phyloP scores from a whole-genome alignment of 768 basidiomycete genomes.

The Phlebiopsis flavidoalba region DNA sequence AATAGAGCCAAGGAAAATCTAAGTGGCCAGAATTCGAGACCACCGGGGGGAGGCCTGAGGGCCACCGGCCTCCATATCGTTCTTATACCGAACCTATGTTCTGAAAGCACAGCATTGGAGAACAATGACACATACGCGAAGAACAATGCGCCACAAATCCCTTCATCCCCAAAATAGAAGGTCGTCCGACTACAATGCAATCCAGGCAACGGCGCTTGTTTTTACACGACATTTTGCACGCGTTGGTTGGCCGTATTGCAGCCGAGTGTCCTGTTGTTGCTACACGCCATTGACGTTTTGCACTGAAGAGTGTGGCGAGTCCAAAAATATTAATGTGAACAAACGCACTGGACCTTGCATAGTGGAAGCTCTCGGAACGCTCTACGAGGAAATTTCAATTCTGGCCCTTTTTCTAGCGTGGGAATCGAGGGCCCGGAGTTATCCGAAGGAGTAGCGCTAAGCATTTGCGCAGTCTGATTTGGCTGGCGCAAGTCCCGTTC shows the following conservation, averaged over 20 bases:
- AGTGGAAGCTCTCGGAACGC: not conserved
- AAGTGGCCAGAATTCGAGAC: not conserved
- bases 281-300: too few species aligned
- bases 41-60: not conserved
- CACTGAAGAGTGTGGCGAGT: too few species aligned
- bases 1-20: not conserved
- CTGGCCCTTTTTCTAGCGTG: not conserved
- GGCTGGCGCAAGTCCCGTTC: too few species aligned
- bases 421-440: not conserved
- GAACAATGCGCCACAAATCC: constrained; percentile 1
- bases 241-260: too few species aligned
- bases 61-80: not conserved
- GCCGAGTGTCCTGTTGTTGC: too few species aligned
- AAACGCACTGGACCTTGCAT: too few species aligned
- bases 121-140: not conserved
- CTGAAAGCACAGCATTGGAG: not conserved
- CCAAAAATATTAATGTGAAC: too few species aligned
- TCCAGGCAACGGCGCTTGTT: too few species aligned
- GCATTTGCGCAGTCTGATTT: too few species aligned
- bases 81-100: not conserved
- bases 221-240: too few species aligned
- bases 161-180: not conserved
- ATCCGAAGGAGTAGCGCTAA: too few species aligned
- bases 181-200: not conserved
- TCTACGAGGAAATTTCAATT: not conserved